phyloP scores from a whole-genome alignment of 2,329 filamentous ascomycete genomes.

The Hysterium pulicare region DNA sequence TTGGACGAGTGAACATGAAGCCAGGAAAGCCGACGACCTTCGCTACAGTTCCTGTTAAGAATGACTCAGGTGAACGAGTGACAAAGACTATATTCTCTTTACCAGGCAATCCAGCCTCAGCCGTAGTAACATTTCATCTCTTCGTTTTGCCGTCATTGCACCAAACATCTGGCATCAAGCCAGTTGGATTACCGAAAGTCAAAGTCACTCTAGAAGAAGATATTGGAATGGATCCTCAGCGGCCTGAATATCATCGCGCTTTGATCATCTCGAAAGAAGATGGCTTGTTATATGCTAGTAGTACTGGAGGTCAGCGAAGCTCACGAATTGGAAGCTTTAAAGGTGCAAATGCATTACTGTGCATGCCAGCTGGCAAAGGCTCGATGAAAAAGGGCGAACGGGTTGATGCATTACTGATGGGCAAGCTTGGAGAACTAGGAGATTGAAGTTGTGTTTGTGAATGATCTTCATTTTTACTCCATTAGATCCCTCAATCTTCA shows the following conservation, averaged over 20 bases:
- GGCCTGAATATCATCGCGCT: constrained; percentile 89
- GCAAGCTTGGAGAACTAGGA: constrained; percentile 16
- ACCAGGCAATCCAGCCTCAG: constrained; percentile 90
- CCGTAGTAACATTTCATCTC: constrained; percentile 87
- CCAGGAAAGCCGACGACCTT: constrained; percentile 97
- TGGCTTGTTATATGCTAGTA: constrained; percentile 68
- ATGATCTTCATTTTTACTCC: too few relatives aligned
- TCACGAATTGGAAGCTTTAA: constrained; percentile 85
- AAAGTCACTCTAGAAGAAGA: constrained; percentile 70
- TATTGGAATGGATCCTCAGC: constrained; percentile 67
- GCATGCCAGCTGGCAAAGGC: constrained; percentile 64
- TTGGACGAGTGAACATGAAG: constrained; percentile 96
- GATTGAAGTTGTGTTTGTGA: too few relatives aligned
- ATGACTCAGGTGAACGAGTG: constrained; percentile 51
- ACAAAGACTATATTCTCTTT: constrained; percentile 80
- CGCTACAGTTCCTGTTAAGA: constrained; percentile 72
- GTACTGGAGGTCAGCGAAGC: constrained; percentile 87
- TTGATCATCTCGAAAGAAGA: constrained; percentile 62
- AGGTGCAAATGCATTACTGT: constrained; percentile 82
- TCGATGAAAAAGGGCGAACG: constrained; percentile 65
- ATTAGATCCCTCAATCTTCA: too few relatives aligned
- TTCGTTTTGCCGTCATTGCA: constrained; percentile 89
- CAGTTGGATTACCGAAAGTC: constrained; percentile 67
- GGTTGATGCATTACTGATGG: constrained; percentile 78
- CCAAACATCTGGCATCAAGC: constrained; percentile 65